Conservation (phyloP, 202 grass and related monocot species). For the Hordeum pubiflorum region DNA sequence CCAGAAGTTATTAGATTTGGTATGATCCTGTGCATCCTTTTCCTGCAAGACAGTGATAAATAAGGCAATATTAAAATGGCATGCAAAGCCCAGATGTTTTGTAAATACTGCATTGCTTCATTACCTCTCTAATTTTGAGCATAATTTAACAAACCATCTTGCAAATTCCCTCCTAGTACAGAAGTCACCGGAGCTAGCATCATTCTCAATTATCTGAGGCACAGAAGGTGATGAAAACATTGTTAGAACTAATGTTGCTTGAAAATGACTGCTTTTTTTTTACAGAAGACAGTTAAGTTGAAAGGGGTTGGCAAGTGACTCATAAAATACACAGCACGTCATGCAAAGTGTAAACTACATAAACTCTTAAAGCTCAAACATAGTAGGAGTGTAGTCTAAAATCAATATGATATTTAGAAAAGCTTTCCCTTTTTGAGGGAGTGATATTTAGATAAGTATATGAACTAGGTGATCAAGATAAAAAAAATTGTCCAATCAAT, state of each 20-base stretch:
- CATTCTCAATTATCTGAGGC: slow-evolving; percentile 80
- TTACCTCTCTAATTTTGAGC: slow-evolving; percentile 81
- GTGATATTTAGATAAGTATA: not conserved
- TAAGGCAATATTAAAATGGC: not conserved
- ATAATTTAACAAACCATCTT: slow-evolving; percentile 85
- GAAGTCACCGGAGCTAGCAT: slow-evolving; percentile 53
- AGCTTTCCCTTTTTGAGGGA: not conserved
- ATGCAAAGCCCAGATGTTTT: not conserved
- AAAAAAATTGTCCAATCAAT: not conserved
- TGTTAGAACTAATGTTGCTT: not conserved
- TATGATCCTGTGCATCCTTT: slow-evolving; percentile 56
- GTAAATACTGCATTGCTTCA: not conserved
- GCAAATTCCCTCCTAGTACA: slow-evolving; percentile 86
- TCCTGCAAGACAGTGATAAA: slow-evolving; percentile 43
- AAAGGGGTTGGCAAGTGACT: not conserved
- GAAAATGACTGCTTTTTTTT: not conserved
- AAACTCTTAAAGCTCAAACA: not conserved
- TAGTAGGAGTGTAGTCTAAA: not conserved
- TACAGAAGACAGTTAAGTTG: not conserved
- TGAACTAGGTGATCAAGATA: not conserved
- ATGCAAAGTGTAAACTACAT: slow-evolving; percentile 1
- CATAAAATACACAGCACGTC: not conserved
- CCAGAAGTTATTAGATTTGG: slow-evolving; percentile 41
- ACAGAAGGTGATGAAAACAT: slow-evolving; percentile 4
- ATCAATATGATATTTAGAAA: not conserved